Conservation (phyloP, 768 basidiomycete species). For the Rubroboletus pulcherrimus region DNA sequence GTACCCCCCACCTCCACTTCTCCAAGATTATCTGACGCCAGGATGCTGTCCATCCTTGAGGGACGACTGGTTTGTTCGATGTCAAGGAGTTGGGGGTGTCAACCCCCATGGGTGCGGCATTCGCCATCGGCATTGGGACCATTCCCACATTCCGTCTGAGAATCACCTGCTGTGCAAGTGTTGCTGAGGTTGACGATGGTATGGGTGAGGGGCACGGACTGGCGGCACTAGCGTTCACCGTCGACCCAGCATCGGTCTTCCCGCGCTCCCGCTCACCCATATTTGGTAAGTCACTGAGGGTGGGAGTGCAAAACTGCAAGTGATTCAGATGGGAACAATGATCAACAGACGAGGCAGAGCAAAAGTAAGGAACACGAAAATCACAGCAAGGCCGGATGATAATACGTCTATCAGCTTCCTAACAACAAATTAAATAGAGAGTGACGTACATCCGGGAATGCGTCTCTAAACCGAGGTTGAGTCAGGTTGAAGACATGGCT, state of each 20-base stretch:
- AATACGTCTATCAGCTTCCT: conserved; percentile 22
- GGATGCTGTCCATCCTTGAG: conserved; percentile 52
- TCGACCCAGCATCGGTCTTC: conserved; percentile 34
- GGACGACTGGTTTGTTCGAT: conserved; percentile 29
- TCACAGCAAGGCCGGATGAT: conserved; percentile 16
- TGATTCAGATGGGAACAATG: conserved; percentile 9
- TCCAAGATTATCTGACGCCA: conserved; percentile 72
- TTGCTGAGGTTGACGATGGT: conserved; percentile 20
- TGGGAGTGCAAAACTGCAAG: conserved; percentile 63
- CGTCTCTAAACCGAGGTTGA: conserved; percentile 79
- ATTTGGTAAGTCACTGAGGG: conserved; percentile 77
- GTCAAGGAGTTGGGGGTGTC: conserved; percentile 22
- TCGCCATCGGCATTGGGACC: conserved; percentile 19
- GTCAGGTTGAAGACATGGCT: conserved; percentile 85
- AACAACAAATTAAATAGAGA: conserved; percentile 14
- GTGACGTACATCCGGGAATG: conserved; percentile 79
- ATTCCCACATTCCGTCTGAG: conserved; percentile 19
- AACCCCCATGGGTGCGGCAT: conserved; percentile 1
- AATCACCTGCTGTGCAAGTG: conserved; percentile 19
- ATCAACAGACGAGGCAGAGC: conserved; percentile 19
- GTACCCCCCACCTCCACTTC: conserved; percentile 80
- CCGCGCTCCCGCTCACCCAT: conserved; percentile 85
- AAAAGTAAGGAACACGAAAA: conserved; percentile 12
- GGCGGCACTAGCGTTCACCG: conserved; percentile 16
- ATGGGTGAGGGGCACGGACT: conserved; percentile 15